Conservation (phyloP, 1,284 basidiomycete genomes). For the Heterobasidion occidentale region DNA sequence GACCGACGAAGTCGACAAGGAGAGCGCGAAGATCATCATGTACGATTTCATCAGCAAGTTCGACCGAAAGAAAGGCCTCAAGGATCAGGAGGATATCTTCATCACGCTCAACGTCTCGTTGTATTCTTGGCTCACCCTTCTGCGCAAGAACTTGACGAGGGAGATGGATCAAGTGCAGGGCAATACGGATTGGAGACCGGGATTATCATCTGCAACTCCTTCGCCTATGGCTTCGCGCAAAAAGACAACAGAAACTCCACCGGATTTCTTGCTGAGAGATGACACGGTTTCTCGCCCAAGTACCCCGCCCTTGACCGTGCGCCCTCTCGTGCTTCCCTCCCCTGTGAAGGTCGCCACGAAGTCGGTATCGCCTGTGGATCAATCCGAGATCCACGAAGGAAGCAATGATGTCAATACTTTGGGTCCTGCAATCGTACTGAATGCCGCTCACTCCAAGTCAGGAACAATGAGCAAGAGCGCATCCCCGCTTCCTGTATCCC, state of each 20-base stretch:
- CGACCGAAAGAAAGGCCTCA: slow-evolving; percentile 39
- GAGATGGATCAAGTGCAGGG: slow-evolving; percentile 69
- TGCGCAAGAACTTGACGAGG: slow-evolving; percentile 64
- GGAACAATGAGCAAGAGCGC: not conserved
- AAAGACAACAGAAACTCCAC: slow-evolving; percentile 10
- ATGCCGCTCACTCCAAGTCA: not conserved
- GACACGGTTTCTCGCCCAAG: not conserved
- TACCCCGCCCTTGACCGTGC: not conserved
- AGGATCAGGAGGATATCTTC: slow-evolving; percentile 64
- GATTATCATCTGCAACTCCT: slow-evolving; percentile 6
- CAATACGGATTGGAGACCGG: slow-evolving; percentile 37
- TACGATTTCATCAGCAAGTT: slow-evolving; percentile 75
- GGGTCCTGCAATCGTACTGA: not conserved
- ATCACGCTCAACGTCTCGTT: slow-evolving; percentile 75
- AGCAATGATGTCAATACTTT: not conserved
- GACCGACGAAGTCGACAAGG: slow-evolving; percentile 48
- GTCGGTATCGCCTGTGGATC: not conserved
- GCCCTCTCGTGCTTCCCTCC: not conserved
- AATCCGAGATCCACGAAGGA: not conserved
- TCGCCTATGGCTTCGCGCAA: slow-evolving; percentile 13
- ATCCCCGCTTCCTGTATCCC: not conserved
- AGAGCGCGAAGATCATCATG: slow-evolving; percentile 32
- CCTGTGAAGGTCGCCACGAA: not conserved
- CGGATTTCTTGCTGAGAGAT: slow-evolving; percentile 1
- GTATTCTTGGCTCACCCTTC: slow-evolving; percentile 71